Percentiles rank a stretch among this genome's conserved stretches.
Evolutionary conservation across 2,329 filamentous ascomycete genomes (phyloP).

Genomic region (Chrysoporthe cubensis): DNA sequence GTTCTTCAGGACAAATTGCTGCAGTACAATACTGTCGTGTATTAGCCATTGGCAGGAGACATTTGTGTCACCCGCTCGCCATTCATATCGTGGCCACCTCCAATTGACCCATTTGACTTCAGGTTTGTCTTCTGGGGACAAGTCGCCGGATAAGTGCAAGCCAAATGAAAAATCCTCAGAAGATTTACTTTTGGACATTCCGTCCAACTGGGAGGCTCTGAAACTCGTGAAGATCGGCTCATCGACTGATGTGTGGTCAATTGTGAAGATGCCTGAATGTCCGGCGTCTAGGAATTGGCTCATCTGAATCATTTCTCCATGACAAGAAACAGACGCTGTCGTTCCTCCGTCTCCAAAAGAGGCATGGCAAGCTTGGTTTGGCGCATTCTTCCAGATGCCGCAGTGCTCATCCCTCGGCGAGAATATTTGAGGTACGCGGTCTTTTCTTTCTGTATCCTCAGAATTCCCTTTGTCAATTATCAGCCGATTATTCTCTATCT

Average conservation of each 20-base stretch:
- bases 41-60: slow-evolving; percentile 11
- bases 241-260: background rate
- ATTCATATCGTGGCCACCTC: slow-evolving; percentile 22
- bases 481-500: background rate
- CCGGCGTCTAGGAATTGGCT: slow-evolving; percentile 8
- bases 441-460: background rate
- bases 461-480: background rate
- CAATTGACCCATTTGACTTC: slow-evolving; percentile 18
- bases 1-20: slow-evolving; percentile 11
- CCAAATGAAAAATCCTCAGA: background rate
- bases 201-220: background rate
- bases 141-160: background rate
- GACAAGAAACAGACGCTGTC: background rate
- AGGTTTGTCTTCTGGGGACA: background rate
- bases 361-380: slow-evolving; percentile 2
- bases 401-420: slow-evolving; percentile 11
- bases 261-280: slow-evolving; percentile 2
- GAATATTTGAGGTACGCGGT: background rate
- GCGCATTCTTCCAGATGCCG: slow-evolving; percentile 9
- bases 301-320: slow-evolving; percentile 5
- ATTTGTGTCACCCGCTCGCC: background rate
- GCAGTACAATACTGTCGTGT: slow-evolving; percentile 5
- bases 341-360: slow-evolving; percentile 12
- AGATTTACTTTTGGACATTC: background rate
- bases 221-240: background rate